Conservation (phyloP, 306 rosid genomes). For the Aeschynomene evenia region DNA sequence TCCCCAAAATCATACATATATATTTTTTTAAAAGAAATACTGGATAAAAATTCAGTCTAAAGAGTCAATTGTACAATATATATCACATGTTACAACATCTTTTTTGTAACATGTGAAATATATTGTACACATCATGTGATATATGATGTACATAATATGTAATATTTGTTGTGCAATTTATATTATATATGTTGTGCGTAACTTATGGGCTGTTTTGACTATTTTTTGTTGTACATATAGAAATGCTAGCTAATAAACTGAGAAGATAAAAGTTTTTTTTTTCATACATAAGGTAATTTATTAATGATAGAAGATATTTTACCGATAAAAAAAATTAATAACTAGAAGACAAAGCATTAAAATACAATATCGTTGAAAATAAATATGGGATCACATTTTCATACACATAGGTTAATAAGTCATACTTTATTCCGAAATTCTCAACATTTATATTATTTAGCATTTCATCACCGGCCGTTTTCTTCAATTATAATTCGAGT, state of each 20-base stretch:
- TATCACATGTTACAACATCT: too few species aligned
- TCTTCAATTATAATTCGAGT: background rate
- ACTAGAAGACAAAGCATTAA: background rate
- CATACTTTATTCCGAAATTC: background rate
- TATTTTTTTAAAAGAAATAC: too few species aligned
- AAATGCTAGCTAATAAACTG: too few species aligned
- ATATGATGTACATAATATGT: too few species aligned
- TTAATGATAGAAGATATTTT: background rate
- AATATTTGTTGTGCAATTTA: too few species aligned
- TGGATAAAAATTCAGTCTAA: too few species aligned
- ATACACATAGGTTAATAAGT: background rate
- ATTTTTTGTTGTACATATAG: too few species aligned
- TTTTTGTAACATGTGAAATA: too few species aligned
- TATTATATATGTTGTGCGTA: too few species aligned
- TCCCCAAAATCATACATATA: background rate
- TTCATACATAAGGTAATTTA: slow-evolving; percentile 24
- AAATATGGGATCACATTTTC: background rate
- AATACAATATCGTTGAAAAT: slow-evolving; percentile 32
- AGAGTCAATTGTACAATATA: too few species aligned
- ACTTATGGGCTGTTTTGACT: too few species aligned
- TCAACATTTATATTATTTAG: background rate
- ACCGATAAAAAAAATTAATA: background rate
- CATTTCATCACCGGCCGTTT: background rate
- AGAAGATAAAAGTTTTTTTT: background rate
- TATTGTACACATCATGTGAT: too few species aligned